Evolutionary conservation across 129 eudicot species (phyloP).

Genomic region (Rutidosis leptorrhynchoides): DNA sequence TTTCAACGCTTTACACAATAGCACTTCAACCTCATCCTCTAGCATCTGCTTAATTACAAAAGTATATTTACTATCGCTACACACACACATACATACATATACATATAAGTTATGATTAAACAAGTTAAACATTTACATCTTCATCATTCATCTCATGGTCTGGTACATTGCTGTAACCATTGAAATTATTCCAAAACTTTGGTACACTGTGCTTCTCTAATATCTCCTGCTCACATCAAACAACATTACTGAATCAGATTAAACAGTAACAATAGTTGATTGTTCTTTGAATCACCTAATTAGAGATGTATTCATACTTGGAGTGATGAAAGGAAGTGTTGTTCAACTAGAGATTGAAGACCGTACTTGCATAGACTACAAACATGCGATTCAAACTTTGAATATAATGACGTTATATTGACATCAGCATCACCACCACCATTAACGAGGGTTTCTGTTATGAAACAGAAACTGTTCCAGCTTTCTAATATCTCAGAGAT

Average conservation of each 20-base stretch:
- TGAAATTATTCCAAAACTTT: conserved; percentile 78
- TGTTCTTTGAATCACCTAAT: too few relatives aligned
- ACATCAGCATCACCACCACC: neutral
- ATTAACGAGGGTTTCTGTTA: conserved; percentile 25
- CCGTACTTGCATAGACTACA: conserved; percentile 23
- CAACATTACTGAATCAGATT: conserved; percentile 17
- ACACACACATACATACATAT: neutral
- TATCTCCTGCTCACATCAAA: conserved; percentile 41
- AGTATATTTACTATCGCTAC: neutral
- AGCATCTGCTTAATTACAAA: conserved; percentile 45
- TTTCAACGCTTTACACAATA: conserved; percentile 72
- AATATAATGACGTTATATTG: conserved; percentile 12
- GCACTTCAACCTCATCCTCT: conserved; percentile 53
- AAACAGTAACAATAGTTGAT: conserved; percentile 7
- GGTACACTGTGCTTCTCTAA: conserved; percentile 61
- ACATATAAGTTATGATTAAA: conserved; percentile 3
- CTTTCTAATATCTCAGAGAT: conserved; percentile 49
- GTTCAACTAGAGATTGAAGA: conserved; percentile 30
- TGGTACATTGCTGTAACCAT: conserved; percentile 43
- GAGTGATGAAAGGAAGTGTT: conserved; percentile 27
- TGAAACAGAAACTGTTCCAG: conserved; percentile 66
- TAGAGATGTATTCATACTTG: conserved; percentile 22
- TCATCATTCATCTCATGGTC: conserved; percentile 34
- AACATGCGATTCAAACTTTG: conserved; percentile 22
- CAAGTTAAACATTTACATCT: conserved; percentile 31